phyloP scores from a whole-genome alignment of 2,329 filamentous ascomycete species.

The Didymella pomorum region DNA sequence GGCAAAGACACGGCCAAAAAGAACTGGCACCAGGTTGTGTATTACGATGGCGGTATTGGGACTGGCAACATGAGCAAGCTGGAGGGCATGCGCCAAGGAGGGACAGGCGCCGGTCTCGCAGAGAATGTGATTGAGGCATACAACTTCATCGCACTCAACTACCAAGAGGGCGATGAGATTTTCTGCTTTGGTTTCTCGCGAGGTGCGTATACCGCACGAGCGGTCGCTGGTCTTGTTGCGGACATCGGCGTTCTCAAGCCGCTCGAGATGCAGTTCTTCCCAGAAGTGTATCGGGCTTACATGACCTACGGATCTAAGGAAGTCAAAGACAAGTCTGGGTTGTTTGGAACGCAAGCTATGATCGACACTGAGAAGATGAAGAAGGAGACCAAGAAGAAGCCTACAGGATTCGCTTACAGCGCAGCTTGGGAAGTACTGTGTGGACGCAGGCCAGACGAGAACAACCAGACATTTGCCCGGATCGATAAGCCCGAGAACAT shows the following conservation, averaged over 20 bases:
- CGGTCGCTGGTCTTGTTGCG: constrained; percentile 54
- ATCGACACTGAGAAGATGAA: not conserved
- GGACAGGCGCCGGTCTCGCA: constrained; percentile 55
- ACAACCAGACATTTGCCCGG: no score
- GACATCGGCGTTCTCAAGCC: constrained; percentile 58
- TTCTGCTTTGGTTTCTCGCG: constrained; percentile 59
- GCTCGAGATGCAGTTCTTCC: constrained; percentile 54
- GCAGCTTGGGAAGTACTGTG: no score
- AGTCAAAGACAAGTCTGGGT: not conserved
- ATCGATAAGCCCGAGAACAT: no score
- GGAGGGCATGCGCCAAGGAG: constrained; percentile 47
- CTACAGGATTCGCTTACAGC: constrained; percentile 16
- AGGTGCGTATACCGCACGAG: constrained; percentile 56
- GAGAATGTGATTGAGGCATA: constrained; percentile 61
- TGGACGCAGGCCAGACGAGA: no score
- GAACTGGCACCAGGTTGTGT: constrained; percentile 48
- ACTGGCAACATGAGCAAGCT: constrained; percentile 41
- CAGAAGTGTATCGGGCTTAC: constrained; percentile 54
- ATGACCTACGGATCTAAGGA: constrained; percentile 15
- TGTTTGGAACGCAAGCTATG: constrained; percentile 35
- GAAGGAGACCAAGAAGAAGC: no score
- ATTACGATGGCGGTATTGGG: constrained; percentile 48
- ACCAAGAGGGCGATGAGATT: constrained; percentile 57
- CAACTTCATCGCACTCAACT: constrained; percentile 61
- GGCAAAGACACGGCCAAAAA: constrained; percentile 33